Conservation (phyloP, 2,329 filamentous ascomycete species). For the Dactylonectria estremocensis region DNA sequence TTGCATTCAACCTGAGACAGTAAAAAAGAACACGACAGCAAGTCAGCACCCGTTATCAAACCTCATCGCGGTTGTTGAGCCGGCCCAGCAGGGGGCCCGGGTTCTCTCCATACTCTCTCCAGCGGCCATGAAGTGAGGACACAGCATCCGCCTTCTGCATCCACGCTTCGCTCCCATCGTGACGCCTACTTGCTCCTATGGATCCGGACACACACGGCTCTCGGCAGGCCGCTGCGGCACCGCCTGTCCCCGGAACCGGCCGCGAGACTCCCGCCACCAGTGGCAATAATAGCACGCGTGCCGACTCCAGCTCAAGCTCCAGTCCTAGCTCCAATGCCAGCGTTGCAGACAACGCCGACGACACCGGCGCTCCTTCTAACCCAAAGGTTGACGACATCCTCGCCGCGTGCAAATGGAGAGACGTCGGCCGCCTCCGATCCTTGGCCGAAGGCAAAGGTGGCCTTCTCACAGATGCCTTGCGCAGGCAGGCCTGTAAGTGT, state of each 20-base stretch:
- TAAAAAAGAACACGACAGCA: constrained; percentile 5
- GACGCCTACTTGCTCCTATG: constrained; percentile 11
- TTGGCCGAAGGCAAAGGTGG: constrained; percentile 77
- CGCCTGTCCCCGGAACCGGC: constrained; percentile 21
- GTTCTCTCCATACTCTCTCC: constrained; percentile 19
- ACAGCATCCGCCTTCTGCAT: constrained; percentile 24
- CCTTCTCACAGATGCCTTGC: constrained; percentile 76
- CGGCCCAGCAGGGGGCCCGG: constrained; percentile 29
- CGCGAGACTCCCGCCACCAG: constrained; percentile 27
- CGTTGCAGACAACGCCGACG: constrained; percentile 22
- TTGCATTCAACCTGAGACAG: constrained; percentile 3
- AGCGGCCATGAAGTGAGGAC: constrained; percentile 31
- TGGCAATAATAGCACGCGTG: constrained; percentile 31
- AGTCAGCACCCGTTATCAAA: constrained; percentile 9
- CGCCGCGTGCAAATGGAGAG: constrained; percentile 71
- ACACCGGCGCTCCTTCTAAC: constrained; percentile 32
- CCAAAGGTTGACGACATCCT: constrained; percentile 59
- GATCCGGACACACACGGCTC: constrained; percentile 32
- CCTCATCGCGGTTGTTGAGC: constrained; percentile 7
- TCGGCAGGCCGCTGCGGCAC: constrained; percentile 17
- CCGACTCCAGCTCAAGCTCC: constrained; percentile 30
- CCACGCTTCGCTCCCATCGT: constrained; percentile 11
- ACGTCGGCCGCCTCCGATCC: constrained; percentile 69
- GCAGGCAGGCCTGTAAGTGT: constrained; percentile 83
- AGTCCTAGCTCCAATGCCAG: constrained; percentile 24